Conservation (phyloP, 2,329 filamentous ascomycete species). For the Stagonosporopsis rhizophila region DNA sequence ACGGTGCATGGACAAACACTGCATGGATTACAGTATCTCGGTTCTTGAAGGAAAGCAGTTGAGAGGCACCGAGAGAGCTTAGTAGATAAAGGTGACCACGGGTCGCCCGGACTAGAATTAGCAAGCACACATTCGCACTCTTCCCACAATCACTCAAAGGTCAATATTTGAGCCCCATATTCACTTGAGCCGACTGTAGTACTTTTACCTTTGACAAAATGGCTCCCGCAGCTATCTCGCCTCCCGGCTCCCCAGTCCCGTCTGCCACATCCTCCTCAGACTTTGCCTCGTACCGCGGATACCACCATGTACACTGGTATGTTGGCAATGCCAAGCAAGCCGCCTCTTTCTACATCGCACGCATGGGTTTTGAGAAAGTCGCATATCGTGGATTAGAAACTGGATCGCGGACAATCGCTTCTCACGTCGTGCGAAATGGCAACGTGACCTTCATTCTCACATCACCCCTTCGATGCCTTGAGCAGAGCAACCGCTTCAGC, state of each 20-base stretch:
- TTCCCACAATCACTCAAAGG: not conserved
- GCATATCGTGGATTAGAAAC: constrained; percentile 92
- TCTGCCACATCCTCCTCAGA: constrained; percentile 34
- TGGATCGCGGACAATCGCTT: constrained; percentile 79
- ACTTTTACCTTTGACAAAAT: constrained; percentile 23
- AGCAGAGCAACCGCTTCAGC: constrained; percentile 40
- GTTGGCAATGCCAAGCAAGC: constrained; percentile 97
- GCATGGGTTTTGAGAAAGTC: constrained; percentile 83
- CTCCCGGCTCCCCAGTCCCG: constrained; percentile 51
- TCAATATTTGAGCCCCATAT: not conserved
- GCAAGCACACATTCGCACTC: not conserved
- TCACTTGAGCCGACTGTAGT: not conserved
- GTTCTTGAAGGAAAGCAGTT: constrained; percentile 31
- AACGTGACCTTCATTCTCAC: constrained; percentile 83
- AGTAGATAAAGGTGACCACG: constrained; percentile 23
- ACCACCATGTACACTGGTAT: constrained; percentile 95
- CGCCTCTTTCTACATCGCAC: constrained; percentile 83
- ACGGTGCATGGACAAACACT: constrained; percentile 27
- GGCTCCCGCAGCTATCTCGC: constrained; percentile 48
- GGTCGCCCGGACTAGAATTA: constrained; percentile 2
- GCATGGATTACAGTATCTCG: constrained; percentile 23
- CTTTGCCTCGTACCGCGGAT: constrained; percentile 72
- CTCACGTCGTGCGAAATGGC: constrained; percentile 81
- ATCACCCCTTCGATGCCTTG: constrained; percentile 70
- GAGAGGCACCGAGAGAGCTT: constrained; percentile 12